Evolutionary conservation across 176 grass and related monocot genomes (phyloP).

Genomic region (Pontederia crassipes): DNA sequence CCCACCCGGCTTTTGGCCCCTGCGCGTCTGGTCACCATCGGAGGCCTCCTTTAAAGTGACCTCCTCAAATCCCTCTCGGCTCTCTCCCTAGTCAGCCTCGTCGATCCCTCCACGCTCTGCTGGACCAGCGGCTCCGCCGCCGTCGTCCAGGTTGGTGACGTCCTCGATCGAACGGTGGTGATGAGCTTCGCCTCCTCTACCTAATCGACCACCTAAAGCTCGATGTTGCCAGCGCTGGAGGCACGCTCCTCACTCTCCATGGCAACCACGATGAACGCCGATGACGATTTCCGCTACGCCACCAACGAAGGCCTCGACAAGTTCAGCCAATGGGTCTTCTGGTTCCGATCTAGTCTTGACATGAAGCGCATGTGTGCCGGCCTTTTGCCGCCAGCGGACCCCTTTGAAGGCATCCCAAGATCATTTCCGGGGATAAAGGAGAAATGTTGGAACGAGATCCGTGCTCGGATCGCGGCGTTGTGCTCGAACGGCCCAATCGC

Average conservation of each 20-base stretch:
- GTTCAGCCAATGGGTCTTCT: conserved; percentile 17
- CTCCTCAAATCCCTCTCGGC: conserved; percentile 58
- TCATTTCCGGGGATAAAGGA: too few species aligned
- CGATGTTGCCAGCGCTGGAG: conserved; percentile 43
- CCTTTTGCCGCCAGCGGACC: too few species aligned
- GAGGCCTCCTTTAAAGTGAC: conserved; percentile 78
- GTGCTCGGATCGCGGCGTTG: conserved; percentile 61
- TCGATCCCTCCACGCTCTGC: background rate
- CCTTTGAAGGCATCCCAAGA: too few species aligned
- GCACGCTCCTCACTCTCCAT: conserved; percentile 52
- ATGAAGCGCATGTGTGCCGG: too few species aligned
- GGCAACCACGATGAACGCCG: conserved; percentile 93
- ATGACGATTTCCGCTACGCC: conserved; percentile 57
- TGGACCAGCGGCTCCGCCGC: conserved; percentile 60
- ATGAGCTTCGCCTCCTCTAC: conserved; percentile 76
- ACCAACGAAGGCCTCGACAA: conserved; percentile 43
- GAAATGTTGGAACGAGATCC: too few species aligned
- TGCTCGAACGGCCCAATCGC: conserved; percentile 62
- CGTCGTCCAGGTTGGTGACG: conserved; percentile 73
- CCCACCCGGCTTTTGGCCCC: conserved; percentile 41
- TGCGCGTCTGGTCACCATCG: conserved; percentile 59
- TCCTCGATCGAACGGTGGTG: conserved; percentile 76
- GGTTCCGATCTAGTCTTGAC: conserved; percentile 52
- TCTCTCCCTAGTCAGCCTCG: conserved; percentile 51
- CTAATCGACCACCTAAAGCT: conserved; percentile 47